Base-by-base conservation (phyloP, 352 stramenopile species). In the Globisporangium abappressorium region DNA sequence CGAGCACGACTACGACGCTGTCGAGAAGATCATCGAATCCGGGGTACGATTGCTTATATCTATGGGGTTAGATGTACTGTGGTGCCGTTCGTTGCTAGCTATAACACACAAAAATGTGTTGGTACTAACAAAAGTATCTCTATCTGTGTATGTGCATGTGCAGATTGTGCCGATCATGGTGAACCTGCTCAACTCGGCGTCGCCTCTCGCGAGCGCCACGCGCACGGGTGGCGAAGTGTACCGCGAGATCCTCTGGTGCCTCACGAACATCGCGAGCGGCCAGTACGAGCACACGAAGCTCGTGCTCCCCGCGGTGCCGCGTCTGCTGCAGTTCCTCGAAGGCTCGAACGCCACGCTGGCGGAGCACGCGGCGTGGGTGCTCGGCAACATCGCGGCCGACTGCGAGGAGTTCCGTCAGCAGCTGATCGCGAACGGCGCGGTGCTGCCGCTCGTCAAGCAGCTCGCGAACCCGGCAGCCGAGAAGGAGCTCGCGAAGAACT, bases 321-420 rank as follows among this genome's bases (percentile, higher is more conserved):
- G 84, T 5, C 73, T 95, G 43, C 61, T 93, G 60, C 78, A 91
- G 57, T 92, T 95, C 58, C 62, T 94, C 26, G 78, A 92, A 61
- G 75, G 72, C 15, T 66, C 78, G 8, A 92, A 85, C 68, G 36
- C 66, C 26, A 78, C 79, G 26, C 77, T 96, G 12, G 82, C 84
- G 12, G 88, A 94, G 69, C 84, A 93, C 49, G 79, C 88, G 1
- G 86, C 86, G 9, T 96, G 86, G 85, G 85, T 90, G 38, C 65
- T 96, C 24, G 88, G 88, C 34, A 96, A 96, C 70, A 94, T 96
- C 65, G 88, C 86, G 1, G 88, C 85, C 28, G 88, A 96, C 72
- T 92, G 86, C 38, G 82, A 94, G 38, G 82, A 93, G 69, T 93
- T 94, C 55, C 83, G 88, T n/a, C 84, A 94, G 65, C 72, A 90